Evolutionary conservation across 176 grass and related monocot genomes (phyloP).

Genomic region (Triticum turgidum): DNA sequence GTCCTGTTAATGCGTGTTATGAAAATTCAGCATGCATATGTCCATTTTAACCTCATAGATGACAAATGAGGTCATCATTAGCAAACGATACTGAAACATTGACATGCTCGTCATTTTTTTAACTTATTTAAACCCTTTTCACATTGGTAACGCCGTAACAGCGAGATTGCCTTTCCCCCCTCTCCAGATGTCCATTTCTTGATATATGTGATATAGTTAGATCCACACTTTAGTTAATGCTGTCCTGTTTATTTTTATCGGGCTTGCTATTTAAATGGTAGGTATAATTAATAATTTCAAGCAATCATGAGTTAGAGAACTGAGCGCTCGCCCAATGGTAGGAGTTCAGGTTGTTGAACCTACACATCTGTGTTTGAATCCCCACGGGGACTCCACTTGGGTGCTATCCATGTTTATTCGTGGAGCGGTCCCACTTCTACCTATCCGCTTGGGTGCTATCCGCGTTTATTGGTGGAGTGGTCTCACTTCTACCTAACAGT

Average conservation of each 20-base stretch:
- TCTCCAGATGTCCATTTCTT: not conserved
- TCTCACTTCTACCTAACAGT: too few species aligned
- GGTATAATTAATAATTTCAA: not conserved
- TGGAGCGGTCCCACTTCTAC: too few species aligned
- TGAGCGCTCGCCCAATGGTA: too few species aligned
- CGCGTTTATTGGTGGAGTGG: too few species aligned
- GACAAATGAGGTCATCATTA: not conserved
- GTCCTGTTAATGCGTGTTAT: not conserved
- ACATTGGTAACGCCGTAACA: not conserved
- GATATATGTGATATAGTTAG: not conserved
- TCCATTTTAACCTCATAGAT: too few species aligned
- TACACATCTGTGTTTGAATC: too few species aligned
- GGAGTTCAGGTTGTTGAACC: too few species aligned
- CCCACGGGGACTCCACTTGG: too few species aligned
- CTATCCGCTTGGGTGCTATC: too few species aligned
- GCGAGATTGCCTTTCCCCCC: not conserved
- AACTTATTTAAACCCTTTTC: not conserved
- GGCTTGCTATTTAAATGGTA: not conserved
- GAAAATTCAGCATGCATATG: too few species aligned
- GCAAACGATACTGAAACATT: not conserved
- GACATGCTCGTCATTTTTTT: not conserved
- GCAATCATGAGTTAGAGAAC: too few species aligned
- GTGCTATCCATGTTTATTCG: too few species aligned
- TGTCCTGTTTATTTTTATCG: constrained; percentile 12
- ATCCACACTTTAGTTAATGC: not conserved